phyloP scores from a whole-genome alignment of 768 basidiomycete species.

The Hemileccinum impolitum region DNA sequence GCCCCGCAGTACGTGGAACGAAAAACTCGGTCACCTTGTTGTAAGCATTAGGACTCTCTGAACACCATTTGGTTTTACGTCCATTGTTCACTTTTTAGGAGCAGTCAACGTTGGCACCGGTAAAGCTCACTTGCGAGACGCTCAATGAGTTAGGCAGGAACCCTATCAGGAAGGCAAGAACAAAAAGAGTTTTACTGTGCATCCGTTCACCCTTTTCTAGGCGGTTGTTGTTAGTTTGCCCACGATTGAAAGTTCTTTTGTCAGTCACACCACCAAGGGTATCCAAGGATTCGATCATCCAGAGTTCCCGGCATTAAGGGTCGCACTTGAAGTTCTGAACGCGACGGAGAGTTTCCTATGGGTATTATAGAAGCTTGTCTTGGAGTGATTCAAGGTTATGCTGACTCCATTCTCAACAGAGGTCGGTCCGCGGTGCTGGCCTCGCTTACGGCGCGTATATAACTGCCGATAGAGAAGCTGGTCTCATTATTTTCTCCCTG shows the following conservation, averaged over 20 bases:
- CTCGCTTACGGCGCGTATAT: constrained; percentile 90
- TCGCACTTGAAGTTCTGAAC: constrained; percentile 86
- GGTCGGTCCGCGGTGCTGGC: constrained; percentile 90
- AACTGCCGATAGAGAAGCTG: constrained; percentile 72
- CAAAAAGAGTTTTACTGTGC: neutral
- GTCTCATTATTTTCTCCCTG: constrained; percentile 69
- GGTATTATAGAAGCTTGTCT: constrained; percentile 42
- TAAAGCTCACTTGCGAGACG: constrained; percentile 63
- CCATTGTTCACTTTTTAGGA: constrained; percentile 22
- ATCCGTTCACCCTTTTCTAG: constrained; percentile 35
- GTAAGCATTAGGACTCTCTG: constrained; percentile 42
- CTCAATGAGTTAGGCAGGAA: constrained; percentile 73
- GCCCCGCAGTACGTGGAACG: constrained; percentile 72
- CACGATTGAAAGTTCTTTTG: constrained; percentile 92
- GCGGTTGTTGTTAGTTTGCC: constrained; percentile 85
- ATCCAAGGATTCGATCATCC: constrained; percentile 78
- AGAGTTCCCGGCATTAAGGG: constrained; percentile 78
- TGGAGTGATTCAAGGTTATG: neutral
- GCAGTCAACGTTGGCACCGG: constrained; percentile 56
- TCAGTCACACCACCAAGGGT: constrained; percentile 71
- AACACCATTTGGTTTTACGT: neutral
- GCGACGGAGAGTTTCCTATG: constrained; percentile 94
- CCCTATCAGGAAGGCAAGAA: constrained; percentile 63
- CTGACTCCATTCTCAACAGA: constrained; percentile 40
- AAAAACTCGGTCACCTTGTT: constrained; percentile 60